Conservation (phyloP, 345 rosid species). For the Cochlearia excelsa region DNA sequence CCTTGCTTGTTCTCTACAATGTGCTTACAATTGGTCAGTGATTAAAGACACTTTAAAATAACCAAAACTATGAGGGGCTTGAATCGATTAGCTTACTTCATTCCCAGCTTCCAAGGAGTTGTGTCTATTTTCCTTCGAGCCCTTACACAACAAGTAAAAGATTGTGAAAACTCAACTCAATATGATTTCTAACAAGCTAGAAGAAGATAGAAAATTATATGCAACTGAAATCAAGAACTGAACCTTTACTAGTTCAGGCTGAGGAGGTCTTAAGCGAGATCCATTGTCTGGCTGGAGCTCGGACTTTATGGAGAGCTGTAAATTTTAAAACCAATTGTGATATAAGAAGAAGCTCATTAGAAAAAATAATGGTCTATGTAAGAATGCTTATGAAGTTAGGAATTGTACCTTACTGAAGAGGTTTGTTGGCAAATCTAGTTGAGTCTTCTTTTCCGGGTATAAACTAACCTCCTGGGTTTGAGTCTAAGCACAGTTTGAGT, state of each 20-base stretch:
- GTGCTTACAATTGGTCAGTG: slow-evolving; percentile 7
- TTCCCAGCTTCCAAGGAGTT: slow-evolving; percentile 52
- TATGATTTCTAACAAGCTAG: slow-evolving; percentile 15
- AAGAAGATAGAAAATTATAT: slow-evolving; percentile 1
- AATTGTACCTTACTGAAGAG: slow-evolving; percentile 78
- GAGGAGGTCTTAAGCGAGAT: slow-evolving; percentile 44
- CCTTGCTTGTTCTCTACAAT: slow-evolving; percentile 36
- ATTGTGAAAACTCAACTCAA: slow-evolving; percentile 21
- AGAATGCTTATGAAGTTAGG: not conserved
- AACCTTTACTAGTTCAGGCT: slow-evolving; percentile 53
- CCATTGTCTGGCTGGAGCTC: slow-evolving; percentile 54
- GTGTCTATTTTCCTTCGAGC: slow-evolving; percentile 81
- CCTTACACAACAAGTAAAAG: slow-evolving; percentile 54
- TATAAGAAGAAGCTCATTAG: not conserved
- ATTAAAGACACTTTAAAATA: not conserved
- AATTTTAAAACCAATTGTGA: not conserved
- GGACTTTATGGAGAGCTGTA: slow-evolving; percentile 64
- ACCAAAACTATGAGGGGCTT: too few species aligned
- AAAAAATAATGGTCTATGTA: not conserved
- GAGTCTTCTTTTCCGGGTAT: slow-evolving; percentile 52
- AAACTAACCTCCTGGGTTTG: slow-evolving; percentile 62
- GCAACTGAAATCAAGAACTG: slow-evolving; percentile 2
- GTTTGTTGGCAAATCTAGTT: slow-evolving; percentile 60
- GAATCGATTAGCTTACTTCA: slow-evolving; percentile 50
- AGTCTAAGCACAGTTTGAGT: slow-evolving; percentile 16